Evolutionary conservation across 2,329 filamentous ascomycete species (phyloP).

Genomic region (Arthroderma sp.): DNA sequence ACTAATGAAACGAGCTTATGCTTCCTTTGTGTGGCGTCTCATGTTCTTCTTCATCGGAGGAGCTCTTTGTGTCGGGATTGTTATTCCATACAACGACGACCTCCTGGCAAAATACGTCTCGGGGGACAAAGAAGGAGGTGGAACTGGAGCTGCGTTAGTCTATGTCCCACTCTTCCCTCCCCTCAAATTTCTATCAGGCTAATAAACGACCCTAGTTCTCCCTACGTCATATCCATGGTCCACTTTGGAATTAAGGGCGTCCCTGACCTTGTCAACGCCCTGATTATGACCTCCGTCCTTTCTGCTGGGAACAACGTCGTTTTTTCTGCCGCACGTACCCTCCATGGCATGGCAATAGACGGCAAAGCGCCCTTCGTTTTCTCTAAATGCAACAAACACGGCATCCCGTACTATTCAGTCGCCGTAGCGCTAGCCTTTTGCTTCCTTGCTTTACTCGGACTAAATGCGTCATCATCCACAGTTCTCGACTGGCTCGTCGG

Average conservation of each 20-base stretch:
- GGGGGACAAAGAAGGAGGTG: constrained; percentile 12
- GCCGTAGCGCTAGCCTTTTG: constrained; percentile 49
- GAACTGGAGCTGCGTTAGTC: constrained; percentile 42
- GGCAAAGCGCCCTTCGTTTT: constrained; percentile 41
- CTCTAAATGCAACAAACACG: constrained; percentile 41
- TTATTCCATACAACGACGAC: constrained; percentile 53
- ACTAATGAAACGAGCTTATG: constrained; percentile 59
- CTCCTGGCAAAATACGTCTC: constrained; percentile 44
- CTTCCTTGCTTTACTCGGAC: constrained; percentile 58
- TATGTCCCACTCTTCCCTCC: background rate
- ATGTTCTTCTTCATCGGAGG: constrained; percentile 60
- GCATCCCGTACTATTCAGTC: constrained; percentile 60
- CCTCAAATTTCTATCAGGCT: background rate
- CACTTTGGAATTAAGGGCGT: constrained; percentile 47
- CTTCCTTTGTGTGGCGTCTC: constrained; percentile 63
- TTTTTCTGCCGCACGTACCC: constrained; percentile 51
- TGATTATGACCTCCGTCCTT: constrained; percentile 53
- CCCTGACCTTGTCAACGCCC: constrained; percentile 55
- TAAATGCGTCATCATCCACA: constrained; percentile 47
- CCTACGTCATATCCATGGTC: constrained; percentile 53
- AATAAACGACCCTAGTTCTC: constrained; percentile 28
- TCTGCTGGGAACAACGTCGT: constrained; percentile 52
- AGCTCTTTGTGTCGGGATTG: constrained; percentile 53
- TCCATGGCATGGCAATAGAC: constrained; percentile 53
- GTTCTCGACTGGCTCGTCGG: constrained; percentile 40